phyloP scores from a whole-genome alignment of 2,329 filamentous ascomycete genomes.

The Amauroascus niger region DNA sequence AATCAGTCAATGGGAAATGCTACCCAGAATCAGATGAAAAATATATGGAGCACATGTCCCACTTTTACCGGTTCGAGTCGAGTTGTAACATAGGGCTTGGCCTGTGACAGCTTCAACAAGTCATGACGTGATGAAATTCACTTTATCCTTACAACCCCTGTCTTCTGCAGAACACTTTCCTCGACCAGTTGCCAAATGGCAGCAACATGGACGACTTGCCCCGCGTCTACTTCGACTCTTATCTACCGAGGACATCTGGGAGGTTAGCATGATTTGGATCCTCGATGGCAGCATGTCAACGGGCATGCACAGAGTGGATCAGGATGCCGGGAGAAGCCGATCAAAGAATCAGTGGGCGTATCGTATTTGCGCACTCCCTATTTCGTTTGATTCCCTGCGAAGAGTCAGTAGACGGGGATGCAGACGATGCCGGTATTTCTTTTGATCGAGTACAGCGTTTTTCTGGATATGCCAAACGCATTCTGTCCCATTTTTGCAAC shows the following conservation, averaged over 20 bases:
- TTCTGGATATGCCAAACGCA: background rate
- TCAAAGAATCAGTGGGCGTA: background rate
- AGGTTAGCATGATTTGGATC: background rate
- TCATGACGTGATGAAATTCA: constrained; percentile 1
- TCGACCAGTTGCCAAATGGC: background rate
- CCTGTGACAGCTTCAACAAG: too few species aligned
- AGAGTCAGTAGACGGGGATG: too few species aligned
- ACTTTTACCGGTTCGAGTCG: too few species aligned
- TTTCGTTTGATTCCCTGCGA: background rate
- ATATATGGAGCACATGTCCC: too few species aligned
- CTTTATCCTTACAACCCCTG: background rate
- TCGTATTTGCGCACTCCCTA: background rate
- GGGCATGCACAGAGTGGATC: background rate
- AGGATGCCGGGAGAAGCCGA: background rate
- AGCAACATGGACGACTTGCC: background rate
- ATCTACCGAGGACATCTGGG: background rate
- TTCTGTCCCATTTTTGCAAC: background rate
- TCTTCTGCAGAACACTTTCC: constrained; percentile 2
- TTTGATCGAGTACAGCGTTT: background rate
- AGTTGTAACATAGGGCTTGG: too few species aligned
- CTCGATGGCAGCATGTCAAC: background rate
- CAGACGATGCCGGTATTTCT: too few species aligned
- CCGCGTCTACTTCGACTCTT: background rate
- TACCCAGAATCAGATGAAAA: too few species aligned
- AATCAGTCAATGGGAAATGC: too few species aligned